Conservation (phyloP, 2,329 filamentous ascomycete genomes). For the Monilinia fructigena region DNA sequence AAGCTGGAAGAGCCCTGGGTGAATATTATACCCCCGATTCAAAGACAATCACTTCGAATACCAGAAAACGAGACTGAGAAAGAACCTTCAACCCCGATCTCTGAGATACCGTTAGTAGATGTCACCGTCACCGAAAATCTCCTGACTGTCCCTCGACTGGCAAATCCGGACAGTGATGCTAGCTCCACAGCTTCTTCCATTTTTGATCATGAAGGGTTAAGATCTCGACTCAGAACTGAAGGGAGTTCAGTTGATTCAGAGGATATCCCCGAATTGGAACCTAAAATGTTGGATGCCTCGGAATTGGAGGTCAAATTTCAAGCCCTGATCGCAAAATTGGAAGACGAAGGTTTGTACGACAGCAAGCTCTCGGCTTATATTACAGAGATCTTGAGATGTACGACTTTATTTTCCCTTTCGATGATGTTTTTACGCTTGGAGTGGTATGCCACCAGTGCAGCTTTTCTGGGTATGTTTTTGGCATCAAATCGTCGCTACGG, state of each 20-base stretch:
- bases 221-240: slow-evolving; percentile 33
- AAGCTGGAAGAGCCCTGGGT: slow-evolving; percentile 76
- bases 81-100: slow-evolving; percentile 9
- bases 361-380: slow-evolving; percentile 82
- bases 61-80: slow-evolving; percentile 6
- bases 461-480: slow-evolving; percentile 83
- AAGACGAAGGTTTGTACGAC: slow-evolving; percentile 72
- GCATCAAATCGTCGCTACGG: slow-evolving; percentile 93
- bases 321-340: slow-evolving; percentile 11
- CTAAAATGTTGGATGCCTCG: slow-evolving; percentile 1
- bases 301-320: slow-evolving; percentile 12
- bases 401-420: slow-evolving; percentile 62
- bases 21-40: slow-evolving; percentile 88
- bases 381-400: slow-evolving; percentile 71
- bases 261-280: slow-evolving; percentile 23
- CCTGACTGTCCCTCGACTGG: slow-evolving; percentile 46
- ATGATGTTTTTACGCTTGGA: slow-evolving; percentile 59
- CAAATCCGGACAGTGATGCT: slow-evolving; percentile 6
- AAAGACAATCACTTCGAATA: slow-evolving; percentile 43
- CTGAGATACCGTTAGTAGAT: slow-evolving; percentile 8
- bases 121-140: slow-evolving; percentile 64
- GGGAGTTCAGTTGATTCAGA: slow-evolving; percentile 41
- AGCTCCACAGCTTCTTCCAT: slow-evolving; percentile 12
- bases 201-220: slow-evolving; percentile 2
- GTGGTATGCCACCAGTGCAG: slow-evolving; percentile 68